Conservation (phyloP, 164 flowering plant genomes). For the Piper longum region DNA sequence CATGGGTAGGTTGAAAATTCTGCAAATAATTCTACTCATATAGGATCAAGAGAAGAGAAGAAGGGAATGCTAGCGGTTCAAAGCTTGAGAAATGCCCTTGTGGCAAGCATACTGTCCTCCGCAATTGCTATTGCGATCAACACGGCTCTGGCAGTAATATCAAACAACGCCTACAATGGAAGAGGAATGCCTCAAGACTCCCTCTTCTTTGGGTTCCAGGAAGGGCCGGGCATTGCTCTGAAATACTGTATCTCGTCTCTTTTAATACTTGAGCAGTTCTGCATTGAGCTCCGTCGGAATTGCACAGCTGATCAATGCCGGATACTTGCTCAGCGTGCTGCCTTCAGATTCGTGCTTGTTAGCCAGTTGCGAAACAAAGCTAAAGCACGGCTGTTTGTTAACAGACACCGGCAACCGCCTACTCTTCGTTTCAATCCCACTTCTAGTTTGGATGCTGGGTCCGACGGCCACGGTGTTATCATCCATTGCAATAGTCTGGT, state of each 20-base stretch:
- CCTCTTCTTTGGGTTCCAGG: constrained; percentile 5
- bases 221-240: constrained; percentile 8
- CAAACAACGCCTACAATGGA: constrained; percentile 49
- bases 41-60: constrained; percentile 53
- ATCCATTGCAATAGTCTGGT: constrained; percentile 41
- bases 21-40: not conserved
- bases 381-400: constrained; percentile 44
- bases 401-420: constrained; percentile 37
- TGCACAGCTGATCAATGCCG: constrained; percentile 37
- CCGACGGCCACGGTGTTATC: constrained; percentile 35
- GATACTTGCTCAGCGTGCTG: constrained; percentile 31
- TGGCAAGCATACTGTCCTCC: constrained; percentile 41
- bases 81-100: constrained; percentile 55
- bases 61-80: constrained; percentile 54
- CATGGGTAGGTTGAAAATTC: not conserved
- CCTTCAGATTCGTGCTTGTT: constrained; percentile 6
- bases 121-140: constrained; percentile 28
- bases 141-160: constrained; percentile 38
- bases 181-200: constrained; percentile 18
- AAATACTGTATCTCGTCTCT: constrained; percentile 40
- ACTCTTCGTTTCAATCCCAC: constrained; percentile 33
- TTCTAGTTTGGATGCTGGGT: constrained; percentile 66
- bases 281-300: constrained; percentile 53
- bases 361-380: constrained; percentile 7
- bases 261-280: constrained; percentile 37